Base-by-base conservation (phyloP, 257 asterid species). In the Osmanthus fragrans region DNA sequence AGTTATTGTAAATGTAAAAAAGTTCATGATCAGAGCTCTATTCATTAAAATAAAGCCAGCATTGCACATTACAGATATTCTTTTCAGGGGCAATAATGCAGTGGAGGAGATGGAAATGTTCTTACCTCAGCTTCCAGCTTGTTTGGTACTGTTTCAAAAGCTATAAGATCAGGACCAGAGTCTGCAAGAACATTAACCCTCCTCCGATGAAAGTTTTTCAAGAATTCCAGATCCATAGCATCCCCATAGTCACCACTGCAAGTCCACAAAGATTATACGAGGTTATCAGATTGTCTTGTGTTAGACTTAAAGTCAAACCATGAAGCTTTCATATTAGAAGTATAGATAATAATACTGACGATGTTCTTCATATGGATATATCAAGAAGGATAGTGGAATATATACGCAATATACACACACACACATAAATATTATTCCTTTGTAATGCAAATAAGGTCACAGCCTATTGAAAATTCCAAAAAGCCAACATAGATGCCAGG, bases 141-240 rank as follows among this genome's bases (percentile, higher is more conserved):
- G 70, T 83, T 86, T 56, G 89, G 86, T 67, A 83, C 83, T 3
- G 87, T 85, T 80, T 85, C 87, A 73, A 85, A 83, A 63, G 87
- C 86, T 30, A 86, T 79, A 2, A 81, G 68, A 81, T 86, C 87
- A 71, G 86, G 81, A 81, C 83, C 82, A 40, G 87, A 72, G 33
- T 81, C 84, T 36, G 82, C 85, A 56, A 86, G 86, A 81, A 84
- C 68, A 68, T 84, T 81, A 74, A 84, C 81, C 64, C 88, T 83
- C 75, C 79, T 79, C 29, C 86, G 78, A 68, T 86, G 86, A 77
- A 86, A 86, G 65, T 83, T 82, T 76, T 86, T 83, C 66, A 83
- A 45, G 54, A 86, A 83, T 51, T 85, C 81, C 71, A 82, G 73
- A 72, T 80, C 70, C 82, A 80, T 70, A 18, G 74, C 83, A 72